phyloP scores from a whole-genome alignment of 257 asterid genomes.

The Nicotiana tomentosiformis region DNA sequence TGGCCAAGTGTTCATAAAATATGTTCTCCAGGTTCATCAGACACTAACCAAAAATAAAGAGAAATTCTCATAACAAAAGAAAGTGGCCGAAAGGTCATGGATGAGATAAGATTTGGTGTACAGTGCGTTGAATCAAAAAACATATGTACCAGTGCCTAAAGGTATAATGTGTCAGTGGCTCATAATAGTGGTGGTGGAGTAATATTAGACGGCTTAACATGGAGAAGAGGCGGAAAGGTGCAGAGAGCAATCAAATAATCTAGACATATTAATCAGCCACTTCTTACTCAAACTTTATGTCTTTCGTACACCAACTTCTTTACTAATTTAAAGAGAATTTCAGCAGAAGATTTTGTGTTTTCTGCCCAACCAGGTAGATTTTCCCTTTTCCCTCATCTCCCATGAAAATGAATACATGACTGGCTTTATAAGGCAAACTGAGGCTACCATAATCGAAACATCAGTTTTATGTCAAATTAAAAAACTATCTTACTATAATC shows the following conservation, averaged over 20 bases:
- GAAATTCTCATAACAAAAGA: not conserved
- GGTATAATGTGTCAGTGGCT: not conserved
- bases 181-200: not conserved
- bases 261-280: not conserved
- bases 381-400: not conserved
- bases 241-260: not conserved
- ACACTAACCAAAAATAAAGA: not conserved
- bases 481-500: not conserved
- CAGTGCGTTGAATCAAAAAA: no score
- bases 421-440: not conserved
- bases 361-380: not conserved
- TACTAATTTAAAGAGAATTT: not conserved
- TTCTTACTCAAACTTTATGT: not conserved
- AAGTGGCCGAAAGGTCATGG: not conserved
- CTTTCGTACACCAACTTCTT: not conserved
- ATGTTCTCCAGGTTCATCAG: not conserved
- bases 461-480: not conserved
- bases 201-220: not conserved
- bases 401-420: not conserved
- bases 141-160: not conserved
- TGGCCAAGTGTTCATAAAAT: not conserved
- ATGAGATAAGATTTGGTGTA: not conserved
- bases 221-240: not conserved
- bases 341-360: not conserved
- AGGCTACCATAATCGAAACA: not conserved